Base-by-base conservation (phyloP, 208 protist species). In the Trypanosomatidae sp. region DNA sequence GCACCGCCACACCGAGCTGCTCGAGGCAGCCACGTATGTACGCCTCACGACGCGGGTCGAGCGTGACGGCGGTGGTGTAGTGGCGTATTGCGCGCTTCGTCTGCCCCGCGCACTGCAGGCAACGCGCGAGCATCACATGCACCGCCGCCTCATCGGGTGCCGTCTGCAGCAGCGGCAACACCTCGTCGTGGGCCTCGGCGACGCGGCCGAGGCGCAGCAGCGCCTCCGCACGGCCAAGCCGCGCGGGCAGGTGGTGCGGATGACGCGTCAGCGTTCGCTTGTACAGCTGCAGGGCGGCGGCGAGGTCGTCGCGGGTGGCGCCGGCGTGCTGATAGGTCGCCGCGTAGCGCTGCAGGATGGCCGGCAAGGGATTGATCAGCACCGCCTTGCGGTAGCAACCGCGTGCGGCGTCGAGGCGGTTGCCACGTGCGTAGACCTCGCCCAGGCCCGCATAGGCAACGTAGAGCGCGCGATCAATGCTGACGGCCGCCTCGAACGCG, bases 401-500 rank as follows among this genome's bases (percentile, higher is more conserved):
- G 3, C 81, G 74, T 1, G 94, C 91, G 3, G 79, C 15, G 28
- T 92, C 66, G 30, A 90, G 69, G 45, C 95, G 88, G 45, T 97
- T 94, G 42, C 91, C 88, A 11, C 87, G 52, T 26, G 88, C 80
- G 45, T 90, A 91, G 15, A 97, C 78, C 37, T 92, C 77, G 4
- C 95, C 96, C 1, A 98, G 63, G 6, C 96, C 95, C 26, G 96
- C 96, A 67, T 94, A 97, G n/a, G 94, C 92, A 45, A 96, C 97
- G 70, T 98, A 98, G 58, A 97, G 92, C 3, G 79, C 57, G 6
- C 48, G 30, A 60, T 98, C 92, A 21, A 85, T 66, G 3, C 64
- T 48, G n/a, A 98, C 61, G 11, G 96, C 96, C 15, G 61, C 58
- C 23, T 89, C 63, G 76, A 96, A 98, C 13, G 67, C 80, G 1